Evolutionary conservation across 352 stramenopile genomes (phyloP).

Genomic region (Phytophthora aleatoria): DNA sequence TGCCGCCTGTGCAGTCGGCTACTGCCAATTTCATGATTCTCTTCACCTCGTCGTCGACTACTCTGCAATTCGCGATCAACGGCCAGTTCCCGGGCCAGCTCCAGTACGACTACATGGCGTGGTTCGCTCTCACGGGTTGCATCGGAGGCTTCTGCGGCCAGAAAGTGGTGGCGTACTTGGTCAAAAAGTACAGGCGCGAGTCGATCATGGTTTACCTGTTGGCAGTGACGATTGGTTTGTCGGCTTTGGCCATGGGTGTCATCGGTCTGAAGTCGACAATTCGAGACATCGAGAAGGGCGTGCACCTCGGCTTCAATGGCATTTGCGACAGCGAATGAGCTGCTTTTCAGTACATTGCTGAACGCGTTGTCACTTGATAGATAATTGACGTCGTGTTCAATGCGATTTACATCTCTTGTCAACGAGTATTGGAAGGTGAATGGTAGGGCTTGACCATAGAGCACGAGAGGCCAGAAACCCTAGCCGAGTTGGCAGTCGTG

Average conservation of each 20-base stretch:
- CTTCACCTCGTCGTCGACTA: constrained; percentile 94
- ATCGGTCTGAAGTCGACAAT: constrained; percentile 65
- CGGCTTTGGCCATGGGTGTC: constrained; percentile 69
- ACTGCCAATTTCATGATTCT: constrained; percentile 93
- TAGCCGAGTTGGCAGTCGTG: not conserved
- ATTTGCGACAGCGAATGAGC: constrained; percentile 65
- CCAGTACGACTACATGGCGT: constrained; percentile 92
- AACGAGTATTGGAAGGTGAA: too few species aligned
- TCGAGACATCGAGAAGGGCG: constrained; percentile 59
- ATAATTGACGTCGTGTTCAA: too few species aligned
- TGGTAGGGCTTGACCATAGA: too few species aligned
- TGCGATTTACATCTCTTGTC: too few species aligned
- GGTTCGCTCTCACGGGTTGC: constrained; percentile 93
- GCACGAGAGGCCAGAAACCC: too few species aligned
- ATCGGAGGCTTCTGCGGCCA: constrained; percentile 77
- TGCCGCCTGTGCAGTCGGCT: constrained; percentile 87
- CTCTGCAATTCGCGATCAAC: constrained; percentile 85
- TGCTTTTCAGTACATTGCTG: too few species aligned
- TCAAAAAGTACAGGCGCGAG: constrained; percentile 91
- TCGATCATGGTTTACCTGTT: constrained; percentile 87
- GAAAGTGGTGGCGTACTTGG: constrained; percentile 86
- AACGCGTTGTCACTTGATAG: too few species aligned
- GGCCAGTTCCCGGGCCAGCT: constrained; percentile 74
- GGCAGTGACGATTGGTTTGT: constrained; percentile 72
- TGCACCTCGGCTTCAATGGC: constrained; percentile 68